phyloP scores from a whole-genome alignment of 345 rosid species.

The Diplotaxis tenuifolia region DNA sequence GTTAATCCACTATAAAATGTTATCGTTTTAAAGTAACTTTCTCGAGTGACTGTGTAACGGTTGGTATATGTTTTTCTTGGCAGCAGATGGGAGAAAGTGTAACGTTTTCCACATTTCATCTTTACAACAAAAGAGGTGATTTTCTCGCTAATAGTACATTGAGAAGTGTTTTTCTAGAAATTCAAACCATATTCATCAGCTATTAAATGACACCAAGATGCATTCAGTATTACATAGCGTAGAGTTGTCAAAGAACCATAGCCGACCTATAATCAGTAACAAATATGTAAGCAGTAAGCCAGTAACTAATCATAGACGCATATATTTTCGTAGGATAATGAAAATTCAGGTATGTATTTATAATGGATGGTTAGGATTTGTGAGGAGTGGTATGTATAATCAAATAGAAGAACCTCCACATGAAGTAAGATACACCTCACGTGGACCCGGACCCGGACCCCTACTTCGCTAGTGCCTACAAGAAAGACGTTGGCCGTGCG shows the following conservation, averaged over 20 bases:
- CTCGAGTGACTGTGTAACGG: neutral
- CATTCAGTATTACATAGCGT: neutral
- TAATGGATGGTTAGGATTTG: neutral
- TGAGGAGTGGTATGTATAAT: neutral
- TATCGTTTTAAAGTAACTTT: neutral
- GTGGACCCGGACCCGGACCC: conserved; percentile 19
- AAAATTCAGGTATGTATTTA: neutral
- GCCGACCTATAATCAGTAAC: conserved; percentile 19
- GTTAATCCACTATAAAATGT: no score
- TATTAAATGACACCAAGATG: no score
- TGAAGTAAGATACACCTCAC: conserved; percentile 12
- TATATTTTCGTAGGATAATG: neutral
- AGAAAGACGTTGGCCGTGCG: conserved; percentile 5
- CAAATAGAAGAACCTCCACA: conserved; percentile 18
- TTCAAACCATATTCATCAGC: neutral
- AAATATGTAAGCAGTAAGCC: neutral
- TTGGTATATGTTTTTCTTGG: neutral
- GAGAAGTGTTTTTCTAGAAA: neutral
- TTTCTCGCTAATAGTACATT: neutral
- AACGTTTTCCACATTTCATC: neutral
- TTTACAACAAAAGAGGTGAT: neutral
- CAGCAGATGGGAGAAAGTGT: conserved; percentile 5
- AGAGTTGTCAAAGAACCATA: neutral
- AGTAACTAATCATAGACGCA: neutral
- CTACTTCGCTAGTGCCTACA: conserved; percentile 15